Evolutionary conservation across 2,329 filamentous ascomycete genomes (phyloP).

Genomic region (Colletotrichum trifolii): DNA sequence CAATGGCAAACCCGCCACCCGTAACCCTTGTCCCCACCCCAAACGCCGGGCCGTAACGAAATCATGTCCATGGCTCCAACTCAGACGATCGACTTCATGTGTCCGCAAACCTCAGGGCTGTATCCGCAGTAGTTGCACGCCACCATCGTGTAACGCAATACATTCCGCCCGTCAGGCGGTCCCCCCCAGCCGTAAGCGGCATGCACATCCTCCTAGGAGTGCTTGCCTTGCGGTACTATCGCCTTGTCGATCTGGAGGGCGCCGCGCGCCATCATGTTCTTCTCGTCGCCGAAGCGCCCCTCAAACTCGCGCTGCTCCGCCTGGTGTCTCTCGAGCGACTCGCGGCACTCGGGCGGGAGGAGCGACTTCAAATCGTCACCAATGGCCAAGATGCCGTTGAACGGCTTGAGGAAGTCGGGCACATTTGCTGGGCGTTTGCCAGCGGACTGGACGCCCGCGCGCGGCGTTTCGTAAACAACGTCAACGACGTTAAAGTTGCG

Average conservation of each 20-base stretch:
- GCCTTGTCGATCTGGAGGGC: slow-evolving; percentile 72
- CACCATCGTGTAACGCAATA: not conserved
- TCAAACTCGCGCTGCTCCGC: slow-evolving; percentile 78
- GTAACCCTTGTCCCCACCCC: not conserved
- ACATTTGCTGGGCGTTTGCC: slow-evolving; percentile 49
- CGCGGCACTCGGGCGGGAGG: slow-evolving; percentile 76
- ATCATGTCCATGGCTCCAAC: not conserved
- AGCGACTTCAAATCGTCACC: slow-evolving; percentile 73
- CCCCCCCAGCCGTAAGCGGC: not conserved
- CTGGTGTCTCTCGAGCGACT: slow-evolving; percentile 76
- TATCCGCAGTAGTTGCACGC: slow-evolving; percentile 19
- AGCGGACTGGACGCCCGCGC: slow-evolving; percentile 56
- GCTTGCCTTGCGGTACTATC: slow-evolving; percentile 61
- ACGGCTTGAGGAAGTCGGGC: slow-evolving; percentile 61
- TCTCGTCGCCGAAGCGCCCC: slow-evolving; percentile 77
- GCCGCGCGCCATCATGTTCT: slow-evolving; percentile 61
- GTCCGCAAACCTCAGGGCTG: not conserved
- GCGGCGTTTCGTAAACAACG: slow-evolving; percentile 63
- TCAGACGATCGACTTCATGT: not conserved
- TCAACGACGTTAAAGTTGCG: slow-evolving; percentile 69
- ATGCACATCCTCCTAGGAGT: slow-evolving; percentile 21
- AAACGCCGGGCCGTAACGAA: slow-evolving; percentile 32
- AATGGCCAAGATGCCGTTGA: slow-evolving; percentile 72
- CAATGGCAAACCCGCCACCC: slow-evolving; percentile 10
- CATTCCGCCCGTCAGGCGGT: slow-evolving; percentile 3